These are phyloP conservation scores for Salix purpurea DNA, from an alignment of 345 rosid genomes.

Conservation along the genomic window DNA sequence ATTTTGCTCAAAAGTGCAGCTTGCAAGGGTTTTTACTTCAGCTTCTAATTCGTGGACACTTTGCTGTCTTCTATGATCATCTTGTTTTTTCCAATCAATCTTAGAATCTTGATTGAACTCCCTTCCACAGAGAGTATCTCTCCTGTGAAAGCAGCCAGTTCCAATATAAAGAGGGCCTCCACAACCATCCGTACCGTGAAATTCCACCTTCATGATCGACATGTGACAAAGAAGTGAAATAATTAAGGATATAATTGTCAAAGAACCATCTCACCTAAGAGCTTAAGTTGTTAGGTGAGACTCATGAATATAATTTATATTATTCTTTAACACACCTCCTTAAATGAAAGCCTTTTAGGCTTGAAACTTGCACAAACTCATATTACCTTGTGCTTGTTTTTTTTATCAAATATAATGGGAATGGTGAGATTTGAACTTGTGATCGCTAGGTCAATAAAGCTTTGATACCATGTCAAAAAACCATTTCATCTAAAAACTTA, in stretches of 20 bases:
- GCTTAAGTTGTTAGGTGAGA: too few species aligned
- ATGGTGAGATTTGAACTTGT: too few species aligned
- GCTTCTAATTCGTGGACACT: slow-evolving; percentile 20
- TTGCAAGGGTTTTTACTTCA: slow-evolving; percentile 47
- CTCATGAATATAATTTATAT: too few species aligned
- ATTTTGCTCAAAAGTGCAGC: slow-evolving; percentile 47
- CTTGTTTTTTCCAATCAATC: slow-evolving; percentile 25
- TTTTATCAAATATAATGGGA: too few species aligned
- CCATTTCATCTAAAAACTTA: too few species aligned
- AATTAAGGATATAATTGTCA: background rate
- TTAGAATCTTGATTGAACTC: slow-evolving; percentile 11
- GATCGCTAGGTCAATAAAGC: too few species aligned
- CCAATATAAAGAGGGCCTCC: slow-evolving; percentile 70
- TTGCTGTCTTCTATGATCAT: slow-evolving; percentile 9
- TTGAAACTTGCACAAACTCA: too few species aligned
- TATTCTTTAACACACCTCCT: too few species aligned
- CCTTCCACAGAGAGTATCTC: slow-evolving; percentile 60
- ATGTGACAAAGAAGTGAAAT: background rate
- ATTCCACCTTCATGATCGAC: slow-evolving; percentile 45
- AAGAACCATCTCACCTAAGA: too few species aligned
- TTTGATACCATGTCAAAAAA: too few species aligned
- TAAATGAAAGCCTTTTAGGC: too few species aligned
- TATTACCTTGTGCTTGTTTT: too few species aligned
- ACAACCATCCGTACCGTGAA: slow-evolving; percentile 57
- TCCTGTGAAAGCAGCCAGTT: slow-evolving; percentile 79